Conservation (phyloP, 768 basidiomycete species). For the Chalciporus sphaerocephalus region DNA sequence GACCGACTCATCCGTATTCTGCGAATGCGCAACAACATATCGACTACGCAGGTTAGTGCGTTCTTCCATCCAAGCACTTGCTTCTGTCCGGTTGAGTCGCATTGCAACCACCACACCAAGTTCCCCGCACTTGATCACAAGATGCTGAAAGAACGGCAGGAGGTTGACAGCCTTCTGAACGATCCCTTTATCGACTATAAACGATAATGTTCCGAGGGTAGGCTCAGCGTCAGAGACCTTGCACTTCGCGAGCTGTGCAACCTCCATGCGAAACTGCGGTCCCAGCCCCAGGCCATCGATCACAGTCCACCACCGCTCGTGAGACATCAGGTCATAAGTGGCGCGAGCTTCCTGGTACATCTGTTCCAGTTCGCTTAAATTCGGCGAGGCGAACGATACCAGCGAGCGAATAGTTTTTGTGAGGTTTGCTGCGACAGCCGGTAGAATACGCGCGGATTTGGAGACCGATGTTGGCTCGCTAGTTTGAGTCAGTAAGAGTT, state of each 20-base stretch:
- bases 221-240: constrained; percentile 39
- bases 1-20: constrained; percentile 42
- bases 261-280: constrained; percentile 58
- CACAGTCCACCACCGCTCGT: constrained; percentile 58
- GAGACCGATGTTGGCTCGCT: constrained; percentile 92
- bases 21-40: constrained; percentile 49
- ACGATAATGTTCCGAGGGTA: constrained; percentile 47
- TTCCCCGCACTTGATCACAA: constrained; percentile 82
- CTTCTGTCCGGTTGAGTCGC: constrained; percentile 43
- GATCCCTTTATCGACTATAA: constrained; percentile 65
- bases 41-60: constrained; percentile 45
- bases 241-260: constrained; percentile 55
- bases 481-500: constrained; percentile 8
- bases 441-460: constrained; percentile 70
- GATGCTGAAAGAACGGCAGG: constrained; percentile 78
- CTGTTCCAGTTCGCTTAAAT: constrained; percentile 69
- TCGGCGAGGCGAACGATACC: constrained; percentile 78
- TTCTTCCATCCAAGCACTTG: constrained; percentile 47
- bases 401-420: constrained; percentile 37
- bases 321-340: constrained; percentile 48
- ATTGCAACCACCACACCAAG: constrained; percentile 62
- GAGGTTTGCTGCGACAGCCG: constrained; percentile 47
- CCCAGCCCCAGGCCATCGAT: constrained; percentile 66
- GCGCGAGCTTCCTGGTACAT: constrained; percentile 49
- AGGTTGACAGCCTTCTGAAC: constrained; percentile 78